A percentile compares a stretch with the other conserved stretches of the same genome.
Evolutionary conservation across 2,329 filamentous ascomycete species (phyloP).

Genomic region (Colletotrichum destructivum): DNA sequence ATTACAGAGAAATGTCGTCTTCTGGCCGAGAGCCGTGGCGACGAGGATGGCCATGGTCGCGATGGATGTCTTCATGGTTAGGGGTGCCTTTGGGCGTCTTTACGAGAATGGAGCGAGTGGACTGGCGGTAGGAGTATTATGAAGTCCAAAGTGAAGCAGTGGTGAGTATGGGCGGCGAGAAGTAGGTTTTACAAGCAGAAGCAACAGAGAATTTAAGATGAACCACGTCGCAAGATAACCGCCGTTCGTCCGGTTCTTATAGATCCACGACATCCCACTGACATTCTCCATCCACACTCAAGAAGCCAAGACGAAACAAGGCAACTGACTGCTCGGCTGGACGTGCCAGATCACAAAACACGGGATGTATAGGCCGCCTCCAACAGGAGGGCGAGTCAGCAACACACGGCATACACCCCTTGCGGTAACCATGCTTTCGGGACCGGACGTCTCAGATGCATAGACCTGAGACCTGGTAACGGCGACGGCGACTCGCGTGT

Average conservation of each 20-base stretch:
- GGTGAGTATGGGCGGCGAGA: not conserved
- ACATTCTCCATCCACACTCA: too few relatives aligned
- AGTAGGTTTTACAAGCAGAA: not conserved
- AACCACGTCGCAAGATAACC: not conserved
- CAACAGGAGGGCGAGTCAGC: slow-evolving; percentile 16
- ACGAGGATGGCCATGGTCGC: not conserved
- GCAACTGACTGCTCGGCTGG: too few relatives aligned
- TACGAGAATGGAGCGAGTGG: not conserved
- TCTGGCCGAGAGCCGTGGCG: not conserved
- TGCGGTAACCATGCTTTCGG: not conserved
- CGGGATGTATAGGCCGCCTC: not conserved
- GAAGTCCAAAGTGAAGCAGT: not conserved
- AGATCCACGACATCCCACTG: not conserved
- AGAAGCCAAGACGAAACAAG: too few relatives aligned
- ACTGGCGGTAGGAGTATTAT: not conserved
- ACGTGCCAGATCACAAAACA: too few relatives aligned
- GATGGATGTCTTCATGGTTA: slow-evolving; percentile 27
- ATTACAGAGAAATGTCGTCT: slow-evolving; percentile 19
- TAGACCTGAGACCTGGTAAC: slow-evolving; percentile 16
- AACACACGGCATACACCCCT: slow-evolving; percentile 1
- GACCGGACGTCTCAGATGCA: not conserved
- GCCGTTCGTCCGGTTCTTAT: slow-evolving; percentile 21
- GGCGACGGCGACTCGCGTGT: slow-evolving; percentile 11
- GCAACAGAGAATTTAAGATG: slow-evolving; percentile 5
- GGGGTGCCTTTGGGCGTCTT: not conserved